Conservation (phyloP, 2,329 filamentous ascomycete species). For the Neurospora sp. region DNA sequence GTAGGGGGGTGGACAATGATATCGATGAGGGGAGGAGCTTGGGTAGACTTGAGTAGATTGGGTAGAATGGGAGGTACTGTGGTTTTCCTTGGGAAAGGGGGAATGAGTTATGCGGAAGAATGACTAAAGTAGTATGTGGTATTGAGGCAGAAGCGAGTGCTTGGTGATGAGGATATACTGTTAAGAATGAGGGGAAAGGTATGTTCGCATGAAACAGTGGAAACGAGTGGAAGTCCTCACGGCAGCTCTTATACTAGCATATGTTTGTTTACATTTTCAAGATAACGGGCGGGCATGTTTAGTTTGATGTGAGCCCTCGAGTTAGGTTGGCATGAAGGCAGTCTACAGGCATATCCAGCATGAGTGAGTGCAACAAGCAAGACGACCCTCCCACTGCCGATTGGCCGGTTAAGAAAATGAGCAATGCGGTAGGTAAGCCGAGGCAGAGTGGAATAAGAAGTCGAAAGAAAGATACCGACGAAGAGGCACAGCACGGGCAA, state of each 20-base stretch:
- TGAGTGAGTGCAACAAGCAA: neutral
- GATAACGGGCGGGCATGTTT: neutral
- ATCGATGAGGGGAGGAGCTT: neutral
- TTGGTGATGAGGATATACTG: neutral
- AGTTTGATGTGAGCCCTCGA: neutral
- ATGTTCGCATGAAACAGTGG: neutral
- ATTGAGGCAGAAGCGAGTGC: neutral
- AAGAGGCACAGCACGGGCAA: neutral
- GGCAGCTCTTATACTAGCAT: neutral
- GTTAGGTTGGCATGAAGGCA: neutral
- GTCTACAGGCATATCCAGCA: neutral
- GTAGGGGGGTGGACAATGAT: neutral
- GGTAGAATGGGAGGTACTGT: neutral
- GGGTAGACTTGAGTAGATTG: neutral
- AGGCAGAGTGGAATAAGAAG: neutral
- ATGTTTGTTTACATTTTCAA: neutral
- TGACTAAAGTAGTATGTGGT: neutral
- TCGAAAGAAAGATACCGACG: neutral
- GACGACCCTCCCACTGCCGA: neutral
- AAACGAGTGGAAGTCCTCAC: too few species aligned
- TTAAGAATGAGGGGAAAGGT: too few species aligned
- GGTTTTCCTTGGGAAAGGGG: neutral
- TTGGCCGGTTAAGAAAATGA: neutral
- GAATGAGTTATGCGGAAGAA: neutral
- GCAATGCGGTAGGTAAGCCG: neutral